A percentile compares a stretch with the other conserved stretches of the same genome.
These are phyloP conservation scores for Adansonia gregorii DNA, from an alignment of 441 rosid species.

Conservation along the genomic window DNA sequence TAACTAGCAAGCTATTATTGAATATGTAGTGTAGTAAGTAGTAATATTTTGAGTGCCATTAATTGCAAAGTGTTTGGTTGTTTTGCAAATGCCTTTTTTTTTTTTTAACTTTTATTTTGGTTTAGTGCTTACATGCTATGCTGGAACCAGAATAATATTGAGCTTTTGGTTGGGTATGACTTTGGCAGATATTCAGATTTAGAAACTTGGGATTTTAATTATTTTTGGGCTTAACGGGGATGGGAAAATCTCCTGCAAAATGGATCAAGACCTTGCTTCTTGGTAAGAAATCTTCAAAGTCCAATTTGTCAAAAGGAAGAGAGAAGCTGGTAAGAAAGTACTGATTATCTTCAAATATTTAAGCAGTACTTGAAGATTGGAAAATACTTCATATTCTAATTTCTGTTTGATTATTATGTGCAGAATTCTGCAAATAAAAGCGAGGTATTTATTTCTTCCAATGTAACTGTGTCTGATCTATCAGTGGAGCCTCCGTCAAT, in stretches of 20 bases:
- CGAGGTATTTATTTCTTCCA: conserved; percentile 46
- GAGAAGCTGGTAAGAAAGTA: conserved; percentile 46
- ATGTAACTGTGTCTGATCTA: conserved; percentile 44
- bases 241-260: conserved; percentile 82
- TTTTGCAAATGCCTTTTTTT: not conserved
- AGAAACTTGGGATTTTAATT: conserved; percentile 19
- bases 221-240: conserved; percentile 28
- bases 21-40: not conserved
- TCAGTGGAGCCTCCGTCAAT: conserved; percentile 39
- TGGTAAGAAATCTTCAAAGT: conserved; percentile 77
- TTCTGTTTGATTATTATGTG: conserved; percentile 11
- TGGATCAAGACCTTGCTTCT: conserved; percentile 77
- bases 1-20: conserved; percentile 4
- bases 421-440: conserved; percentile 53
- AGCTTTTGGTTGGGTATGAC: conserved; percentile 15
- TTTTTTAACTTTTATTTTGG: not conserved
- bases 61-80: not conserved
- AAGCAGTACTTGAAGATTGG: not conserved
- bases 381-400: conserved; percentile 16
- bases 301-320: conserved; percentile 58
- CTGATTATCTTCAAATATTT: conserved; percentile 9
- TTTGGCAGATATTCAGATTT: conserved; percentile 32
- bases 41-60: conserved; percentile 10
- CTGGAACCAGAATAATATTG: not conserved
- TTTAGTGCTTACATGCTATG: not conserved